phyloP scores from a whole-genome alignment of 768 basidiomycete genomes.

The Suillus paluster region DNA sequence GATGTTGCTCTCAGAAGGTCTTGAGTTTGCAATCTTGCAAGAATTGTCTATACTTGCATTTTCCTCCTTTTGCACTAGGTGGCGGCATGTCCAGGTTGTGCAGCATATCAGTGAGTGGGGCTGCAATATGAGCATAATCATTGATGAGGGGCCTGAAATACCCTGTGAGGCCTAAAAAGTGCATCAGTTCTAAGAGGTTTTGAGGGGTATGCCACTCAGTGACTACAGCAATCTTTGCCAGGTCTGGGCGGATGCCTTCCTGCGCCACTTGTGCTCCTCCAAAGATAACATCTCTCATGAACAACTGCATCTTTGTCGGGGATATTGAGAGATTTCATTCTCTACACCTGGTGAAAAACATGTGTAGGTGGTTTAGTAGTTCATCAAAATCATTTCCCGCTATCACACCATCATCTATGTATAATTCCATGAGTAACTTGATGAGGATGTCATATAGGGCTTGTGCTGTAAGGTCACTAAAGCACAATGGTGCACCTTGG shows the following conservation, averaged over 20 bases:
- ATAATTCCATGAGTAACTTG: conserved; percentile 31
- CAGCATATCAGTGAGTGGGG: too few species aligned
- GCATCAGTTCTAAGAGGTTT: background rate
- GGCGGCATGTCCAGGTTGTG: too few species aligned
- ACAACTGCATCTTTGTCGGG: conserved; percentile 38
- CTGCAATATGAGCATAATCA: too few species aligned
- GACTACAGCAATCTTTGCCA: conserved; percentile 10
- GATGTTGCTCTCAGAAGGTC: too few species aligned
- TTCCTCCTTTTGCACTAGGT: too few species aligned
- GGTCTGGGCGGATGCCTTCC: conserved; percentile 9
- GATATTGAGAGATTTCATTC: conserved; percentile 30
- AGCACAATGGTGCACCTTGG: too few species aligned
- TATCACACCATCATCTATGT: conserved; percentile 44
- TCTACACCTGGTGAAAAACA: conserved; percentile 22
- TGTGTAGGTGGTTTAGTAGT: conserved; percentile 25
- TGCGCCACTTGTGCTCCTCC: conserved; percentile 6
- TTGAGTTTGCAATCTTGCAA: too few species aligned
- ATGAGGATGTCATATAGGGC: conserved; percentile 39
- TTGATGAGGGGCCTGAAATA: too few species aligned
- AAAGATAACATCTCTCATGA: conserved; percentile 30
- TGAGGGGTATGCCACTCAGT: conserved; percentile 8
- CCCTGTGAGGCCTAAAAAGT: conserved; percentile 6
- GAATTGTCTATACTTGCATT: too few species aligned
- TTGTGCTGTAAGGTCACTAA: too few species aligned
- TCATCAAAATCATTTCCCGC: conserved; percentile 38